Percentiles rank a stretch among this genome's conserved stretches.
These are phyloP conservation scores for Scheffersomyces quercinus DNA, from an alignment of 1,139 yeast genomes.

Conservation along the genomic window DNA sequence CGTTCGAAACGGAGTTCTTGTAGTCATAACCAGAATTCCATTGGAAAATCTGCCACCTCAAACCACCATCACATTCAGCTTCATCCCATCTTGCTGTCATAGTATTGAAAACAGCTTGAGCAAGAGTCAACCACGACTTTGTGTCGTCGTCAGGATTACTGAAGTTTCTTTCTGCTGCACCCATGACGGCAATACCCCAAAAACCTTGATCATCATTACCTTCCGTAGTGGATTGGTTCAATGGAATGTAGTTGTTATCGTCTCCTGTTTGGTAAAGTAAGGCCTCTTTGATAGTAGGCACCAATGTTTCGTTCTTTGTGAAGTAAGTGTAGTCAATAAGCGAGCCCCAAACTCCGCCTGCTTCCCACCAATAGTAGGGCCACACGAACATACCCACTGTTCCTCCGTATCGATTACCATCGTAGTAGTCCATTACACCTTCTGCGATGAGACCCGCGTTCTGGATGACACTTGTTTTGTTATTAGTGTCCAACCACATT, in stretches of 20 bases:
- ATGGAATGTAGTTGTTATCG: constrained; percentile 69
- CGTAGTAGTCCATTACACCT: constrained; percentile 74
- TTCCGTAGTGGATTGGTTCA: constrained; percentile 72
- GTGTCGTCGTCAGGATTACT: constrained; percentile 51
- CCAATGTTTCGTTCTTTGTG: constrained; percentile 64
- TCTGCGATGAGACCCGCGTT: constrained; percentile 60
- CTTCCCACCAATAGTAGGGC: constrained; percentile 95
- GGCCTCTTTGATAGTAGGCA: constrained; percentile 55
- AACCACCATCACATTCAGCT: constrained; percentile 66
- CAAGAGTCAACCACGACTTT: constrained; percentile 59
- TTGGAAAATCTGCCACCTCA: constrained; percentile 83
- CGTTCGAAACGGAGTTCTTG: constrained; percentile 78
- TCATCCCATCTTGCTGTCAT: constrained; percentile 78
- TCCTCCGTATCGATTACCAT: constrained; percentile 65
- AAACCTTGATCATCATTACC: constrained; percentile 94
- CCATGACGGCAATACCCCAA: constrained; percentile 85
- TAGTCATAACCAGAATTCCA: constrained; percentile 78
- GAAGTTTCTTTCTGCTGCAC: constrained; percentile 80
- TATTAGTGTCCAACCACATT: constrained; percentile 38
- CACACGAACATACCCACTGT: constrained; percentile 72
- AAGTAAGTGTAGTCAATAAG: constrained; percentile 66
- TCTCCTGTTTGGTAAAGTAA: constrained; percentile 67
- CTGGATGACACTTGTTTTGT: constrained; percentile 35
- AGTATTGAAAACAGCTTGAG: constrained; percentile 76
- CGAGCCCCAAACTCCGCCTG: constrained; percentile 86